Percentiles rank a stretch among this genome's conserved stretches.
Conservation (phyloP, 768 basidiomycete genomes). For the Tubosaeta sp. region DNA sequence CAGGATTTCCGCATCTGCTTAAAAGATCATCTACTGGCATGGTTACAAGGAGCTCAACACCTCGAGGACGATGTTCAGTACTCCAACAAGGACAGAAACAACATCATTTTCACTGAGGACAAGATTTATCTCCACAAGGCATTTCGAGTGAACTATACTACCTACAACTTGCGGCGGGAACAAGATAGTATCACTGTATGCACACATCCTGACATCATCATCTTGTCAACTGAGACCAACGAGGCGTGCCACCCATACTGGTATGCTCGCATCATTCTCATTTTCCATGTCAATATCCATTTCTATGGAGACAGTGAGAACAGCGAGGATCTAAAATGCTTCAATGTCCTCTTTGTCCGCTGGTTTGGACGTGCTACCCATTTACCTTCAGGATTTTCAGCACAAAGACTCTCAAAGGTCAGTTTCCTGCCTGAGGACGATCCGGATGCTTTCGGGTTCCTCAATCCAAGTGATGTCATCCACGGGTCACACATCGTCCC, state of each 20-base stretch:
- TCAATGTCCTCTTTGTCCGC: constrained; percentile 1
- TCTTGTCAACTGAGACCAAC: constrained; percentile 24
- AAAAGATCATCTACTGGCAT: constrained; percentile 19
- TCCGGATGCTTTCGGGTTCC: background rate
- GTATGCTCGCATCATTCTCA: background rate
- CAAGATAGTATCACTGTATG: constrained; percentile 39
- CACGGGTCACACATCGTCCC: background rate
- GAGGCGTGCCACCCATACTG: constrained; percentile 12
- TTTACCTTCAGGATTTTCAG: background rate
- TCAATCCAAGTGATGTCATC: background rate
- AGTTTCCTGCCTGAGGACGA: background rate
- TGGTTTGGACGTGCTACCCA: background rate
- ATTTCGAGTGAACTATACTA: constrained; percentile 25
- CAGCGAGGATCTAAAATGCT: background rate
- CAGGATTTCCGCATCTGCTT: constrained; percentile 19
- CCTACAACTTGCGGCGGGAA: constrained; percentile 21
- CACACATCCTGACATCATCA: constrained; percentile 35
- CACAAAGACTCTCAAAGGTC: background rate
- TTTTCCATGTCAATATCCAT: background rate
- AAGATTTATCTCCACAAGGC: constrained; percentile 23
- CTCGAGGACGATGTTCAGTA: constrained; percentile 27
- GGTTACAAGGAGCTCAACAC: constrained; percentile 8
- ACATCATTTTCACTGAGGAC: constrained; percentile 16
- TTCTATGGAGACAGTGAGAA: background rate
- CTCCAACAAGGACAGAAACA: constrained; percentile 16